A percentile compares a stretch with the other conserved stretches of the same genome.
Evolutionary conservation across 352 stramenopile genomes (phyloP).

Genomic region (Phytophthora vignae): DNA sequence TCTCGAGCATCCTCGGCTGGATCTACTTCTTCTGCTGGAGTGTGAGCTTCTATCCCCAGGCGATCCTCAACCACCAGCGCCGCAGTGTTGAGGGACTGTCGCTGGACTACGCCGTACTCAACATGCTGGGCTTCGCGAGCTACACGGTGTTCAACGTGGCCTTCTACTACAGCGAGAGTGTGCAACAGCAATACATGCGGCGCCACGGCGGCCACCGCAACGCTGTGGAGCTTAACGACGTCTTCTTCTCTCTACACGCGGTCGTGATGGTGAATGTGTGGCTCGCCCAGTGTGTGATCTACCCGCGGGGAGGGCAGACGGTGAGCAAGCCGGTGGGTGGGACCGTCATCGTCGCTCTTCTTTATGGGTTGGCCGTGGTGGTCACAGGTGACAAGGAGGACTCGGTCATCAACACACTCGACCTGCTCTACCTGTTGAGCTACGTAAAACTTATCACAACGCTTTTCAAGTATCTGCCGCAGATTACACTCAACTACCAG

Average conservation of each 20-base stretch:
- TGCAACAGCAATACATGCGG: constrained; percentile 92
- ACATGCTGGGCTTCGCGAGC: constrained; percentile 95
- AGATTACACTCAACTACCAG: constrained; percentile 95
- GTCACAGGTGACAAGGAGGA: constrained; percentile 54
- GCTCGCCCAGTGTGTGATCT: constrained; percentile 93
- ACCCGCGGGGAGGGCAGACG: constrained; percentile 70
- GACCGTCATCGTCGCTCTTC: constrained; percentile 48
- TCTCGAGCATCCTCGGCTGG: constrained; percentile 91
- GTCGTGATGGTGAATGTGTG: constrained; percentile 90
- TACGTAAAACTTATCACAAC: constrained; percentile 90
- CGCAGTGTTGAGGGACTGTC: constrained; percentile 92
- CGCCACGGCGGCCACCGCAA: constrained; percentile 82
- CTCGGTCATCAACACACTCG: constrained; percentile 87
- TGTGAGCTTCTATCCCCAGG: constrained; percentile 93
- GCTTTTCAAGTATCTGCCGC: constrained; percentile 96
- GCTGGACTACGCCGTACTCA: constrained; percentile 94
- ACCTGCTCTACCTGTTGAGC: constrained; percentile 94
- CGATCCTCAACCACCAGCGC: constrained; percentile 93
- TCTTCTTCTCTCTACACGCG: constrained; percentile 97
- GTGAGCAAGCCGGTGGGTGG: constrained; percentile 69
- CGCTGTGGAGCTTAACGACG: constrained; percentile 91
- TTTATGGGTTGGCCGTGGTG: constrained; percentile 62
- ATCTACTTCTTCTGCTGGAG: constrained; percentile 94
- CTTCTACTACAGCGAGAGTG: constrained; percentile 91
- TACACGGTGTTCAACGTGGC: constrained; percentile 95